A percentile compares a stretch with the other conserved stretches of the same genome.
Evolutionary conservation across 306 rosid genomes (phyloP).

Genomic region (Leucaena leucocephala): DNA sequence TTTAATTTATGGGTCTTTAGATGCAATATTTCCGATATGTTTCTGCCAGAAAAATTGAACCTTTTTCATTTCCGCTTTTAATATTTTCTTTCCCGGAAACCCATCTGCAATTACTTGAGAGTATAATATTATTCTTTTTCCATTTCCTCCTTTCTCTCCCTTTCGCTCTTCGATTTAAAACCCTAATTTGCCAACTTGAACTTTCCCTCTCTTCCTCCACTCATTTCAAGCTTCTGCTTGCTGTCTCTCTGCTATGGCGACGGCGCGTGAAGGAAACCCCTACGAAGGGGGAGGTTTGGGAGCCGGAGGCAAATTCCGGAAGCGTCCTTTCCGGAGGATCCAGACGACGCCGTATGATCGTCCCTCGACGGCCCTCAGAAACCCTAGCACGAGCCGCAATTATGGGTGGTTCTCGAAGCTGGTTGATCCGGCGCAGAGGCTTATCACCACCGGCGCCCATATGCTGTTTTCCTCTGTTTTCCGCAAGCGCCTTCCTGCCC

Average conservation of each 20-base stretch:
- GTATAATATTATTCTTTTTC: not conserved
- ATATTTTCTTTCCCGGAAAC: not conserved
- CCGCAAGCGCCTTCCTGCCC: slow-evolving; percentile 76
- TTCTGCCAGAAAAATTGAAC: not conserved
- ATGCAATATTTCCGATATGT: no score
- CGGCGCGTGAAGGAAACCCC: slow-evolving; percentile 65
- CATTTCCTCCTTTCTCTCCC: not conserved
- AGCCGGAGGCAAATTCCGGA: slow-evolving; percentile 85
- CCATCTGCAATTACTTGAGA: not conserved
- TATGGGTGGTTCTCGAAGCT: slow-evolving; percentile 84
- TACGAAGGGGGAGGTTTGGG: slow-evolving; percentile 59
- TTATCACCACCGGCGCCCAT: slow-evolving; percentile 66
- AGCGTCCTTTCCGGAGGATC: slow-evolving; percentile 57
- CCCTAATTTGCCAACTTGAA: slow-evolving; percentile 50
- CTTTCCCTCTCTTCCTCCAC: slow-evolving; percentile 30
- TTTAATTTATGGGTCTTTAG: no score
- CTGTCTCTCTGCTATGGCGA: slow-evolving; percentile 53
- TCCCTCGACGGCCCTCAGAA: slow-evolving; percentile 57
- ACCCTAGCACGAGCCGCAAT: slow-evolving; percentile 43
- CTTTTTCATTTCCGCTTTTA: not conserved
- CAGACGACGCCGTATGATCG: slow-evolving; percentile 91
- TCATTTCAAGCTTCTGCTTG: slow-evolving; percentile 31
- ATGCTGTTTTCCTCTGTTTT: slow-evolving; percentile 46
- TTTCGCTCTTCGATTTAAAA: slow-evolving; percentile 38
- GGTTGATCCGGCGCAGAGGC: slow-evolving; percentile 90